Evolutionary conservation across 1,284 basidiomycete species (phyloP), one percentile per base, ranked within the genome.

Genomic region (Fistulina hepatica): DNA sequence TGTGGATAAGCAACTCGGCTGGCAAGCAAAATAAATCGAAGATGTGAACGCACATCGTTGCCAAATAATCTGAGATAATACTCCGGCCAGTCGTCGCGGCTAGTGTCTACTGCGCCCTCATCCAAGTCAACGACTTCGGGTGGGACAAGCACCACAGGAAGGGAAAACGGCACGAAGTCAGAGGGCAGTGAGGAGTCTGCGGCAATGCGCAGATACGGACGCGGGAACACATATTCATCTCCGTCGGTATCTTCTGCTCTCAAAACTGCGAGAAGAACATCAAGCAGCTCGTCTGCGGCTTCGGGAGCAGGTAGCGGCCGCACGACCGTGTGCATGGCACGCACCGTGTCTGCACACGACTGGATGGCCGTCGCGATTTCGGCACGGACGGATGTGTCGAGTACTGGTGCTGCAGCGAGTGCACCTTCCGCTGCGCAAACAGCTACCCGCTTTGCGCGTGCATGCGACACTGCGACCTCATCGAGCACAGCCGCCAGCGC

Each of bases 381-480:
- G 28, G 11, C 7, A 13, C 23, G 19, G 8, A 32, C 16, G n/a
- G 25, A 58, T 15, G 28, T 8, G 13, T 13, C 15, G 9, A 31
- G 28, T 13, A 31, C 13, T 11, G 9, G 9, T 13, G 73, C 46
- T 47, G 83, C 86, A 44, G 89, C 78, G 56, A 92, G 75, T 4
- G 95, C 63, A 7, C 86, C 89, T 55, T 95, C 90, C 6, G 78
- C 82, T 13, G 91, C 89, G 57, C 86, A 91, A 15, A 90, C 60
- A 2, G 84, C 83, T 0, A 88, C 89, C 33, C 79, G 73, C 55
- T 91, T 85, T 0, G 85, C 88, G 13, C 92, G 73, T 21, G 80
- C 79, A 44, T 88, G 80, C 5, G 89, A 89, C 2, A 90, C 88
- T 33, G 84, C 86, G 45, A 93, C 88, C 54, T 94, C 91, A 47